Conservation (phyloP, 805 yeast species). For the Wickerhamomyces hampshirensis region DNA sequence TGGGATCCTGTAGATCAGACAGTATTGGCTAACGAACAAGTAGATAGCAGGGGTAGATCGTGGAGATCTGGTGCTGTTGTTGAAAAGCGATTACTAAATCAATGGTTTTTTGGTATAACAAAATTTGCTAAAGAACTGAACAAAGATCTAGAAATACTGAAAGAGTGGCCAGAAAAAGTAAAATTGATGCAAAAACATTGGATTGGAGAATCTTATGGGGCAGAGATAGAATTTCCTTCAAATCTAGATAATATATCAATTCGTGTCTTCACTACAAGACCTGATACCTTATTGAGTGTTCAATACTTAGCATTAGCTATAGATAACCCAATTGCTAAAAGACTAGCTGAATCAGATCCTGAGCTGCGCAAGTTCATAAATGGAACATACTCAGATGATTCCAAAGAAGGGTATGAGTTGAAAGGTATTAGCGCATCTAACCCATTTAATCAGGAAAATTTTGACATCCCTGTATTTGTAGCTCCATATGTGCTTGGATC, state of each 20-base stretch:
- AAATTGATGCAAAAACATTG: conserved; percentile 88
- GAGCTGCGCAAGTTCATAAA: conserved; percentile 44
- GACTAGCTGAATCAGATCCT: conserved; percentile 33
- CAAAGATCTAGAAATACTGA: conserved; percentile 55
- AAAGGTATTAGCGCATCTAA: conserved; percentile 39
- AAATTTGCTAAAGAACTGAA: conserved; percentile 66
- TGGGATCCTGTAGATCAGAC: conserved; percentile 98
- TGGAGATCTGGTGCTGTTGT: conserved; percentile 98
- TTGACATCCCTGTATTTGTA: conserved; percentile 65
- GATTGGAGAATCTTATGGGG: conserved; percentile 88
- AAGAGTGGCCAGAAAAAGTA: conserved; percentile 85
- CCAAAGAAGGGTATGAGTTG: conserved; percentile 59
- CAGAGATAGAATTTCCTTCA: conserved; percentile 52
- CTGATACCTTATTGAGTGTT: conserved; percentile 81
- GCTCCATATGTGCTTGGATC: conserved; percentile 86
- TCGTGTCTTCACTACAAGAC: conserved; percentile 77
- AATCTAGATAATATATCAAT: conserved; percentile 27
- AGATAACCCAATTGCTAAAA: conserved; percentile 56
- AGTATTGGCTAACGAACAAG: conserved; percentile 95
- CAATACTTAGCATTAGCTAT: conserved; percentile 78
- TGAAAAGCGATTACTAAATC: conserved; percentile 74
- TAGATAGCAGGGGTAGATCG: conserved; percentile 82
- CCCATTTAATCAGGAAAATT: conserved; percentile 48
- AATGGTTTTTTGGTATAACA: conserved; percentile 94
- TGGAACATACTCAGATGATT: conserved; percentile 33